phyloP scores from a whole-genome alignment of 345 rosid species.

The Hirschfeldia incana region DNA sequence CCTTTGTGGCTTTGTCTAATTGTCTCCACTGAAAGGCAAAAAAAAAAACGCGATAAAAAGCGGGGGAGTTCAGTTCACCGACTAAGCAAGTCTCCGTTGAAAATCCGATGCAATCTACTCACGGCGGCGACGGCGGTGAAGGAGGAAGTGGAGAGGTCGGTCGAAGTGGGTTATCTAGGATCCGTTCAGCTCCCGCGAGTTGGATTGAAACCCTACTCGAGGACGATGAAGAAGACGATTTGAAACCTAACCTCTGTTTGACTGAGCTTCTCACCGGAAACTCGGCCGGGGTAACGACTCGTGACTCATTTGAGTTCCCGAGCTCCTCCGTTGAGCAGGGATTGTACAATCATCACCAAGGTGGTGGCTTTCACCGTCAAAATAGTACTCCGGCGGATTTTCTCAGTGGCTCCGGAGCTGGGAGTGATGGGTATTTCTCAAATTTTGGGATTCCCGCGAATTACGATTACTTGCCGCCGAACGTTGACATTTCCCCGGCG shows the following conservation, averaged over 20 bases:
- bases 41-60: slow-evolving; percentile 5
- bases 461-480: slow-evolving; percentile 49
- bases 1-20: slow-evolving; percentile 36
- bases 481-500: slow-evolving; percentile 47
- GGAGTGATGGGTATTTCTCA: slow-evolving; percentile 53
- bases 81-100: slow-evolving; percentile 19
- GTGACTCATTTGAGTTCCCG: slow-evolving; percentile 42
- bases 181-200: slow-evolving; percentile 72
- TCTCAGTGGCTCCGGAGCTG: slow-evolving; percentile 42
- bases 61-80: slow-evolving; percentile 19
- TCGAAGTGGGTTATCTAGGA: slow-evolving; percentile 60
- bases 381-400: slow-evolving; percentile 77
- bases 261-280: slow-evolving; percentile 62
- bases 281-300: slow-evolving; percentile 38
- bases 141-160: slow-evolving; percentile 48
- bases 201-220: slow-evolving; percentile 79
- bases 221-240: slow-evolving; percentile 46
- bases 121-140: slow-evolving; percentile 35
- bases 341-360: slow-evolving; percentile 36
- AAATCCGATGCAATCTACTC: slow-evolving; percentile 56
- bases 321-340: slow-evolving; percentile 42
- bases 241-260: slow-evolving; percentile 41
- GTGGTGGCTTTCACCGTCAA: slow-evolving; percentile 56
- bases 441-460: slow-evolving; percentile 47
- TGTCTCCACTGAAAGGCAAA: slow-evolving; percentile 25